A percentile compares a stretch with the other conserved stretches of the same genome.
Conservation (phyloP, 495 filamentous ascomycete species). For the Lasiosphaeria hispida region DNA sequence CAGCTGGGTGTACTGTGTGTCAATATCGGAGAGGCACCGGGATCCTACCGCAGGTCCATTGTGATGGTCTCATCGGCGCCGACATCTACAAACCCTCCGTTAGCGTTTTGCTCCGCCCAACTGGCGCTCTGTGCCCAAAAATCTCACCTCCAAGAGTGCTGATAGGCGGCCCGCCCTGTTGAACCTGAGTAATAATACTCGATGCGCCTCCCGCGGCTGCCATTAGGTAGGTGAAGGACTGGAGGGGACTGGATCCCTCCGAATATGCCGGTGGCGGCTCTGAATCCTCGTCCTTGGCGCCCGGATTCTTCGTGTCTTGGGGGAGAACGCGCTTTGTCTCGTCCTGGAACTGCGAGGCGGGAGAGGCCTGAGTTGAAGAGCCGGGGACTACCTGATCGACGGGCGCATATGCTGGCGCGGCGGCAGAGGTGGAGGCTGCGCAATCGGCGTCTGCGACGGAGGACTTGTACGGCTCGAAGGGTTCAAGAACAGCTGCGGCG, state of each 20-base stretch:
- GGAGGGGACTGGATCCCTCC: constrained; percentile 88
- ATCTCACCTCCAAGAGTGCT: constrained; percentile 81
- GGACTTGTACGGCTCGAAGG: constrained; percentile 42
- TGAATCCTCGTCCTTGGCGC: constrained; percentile 68
- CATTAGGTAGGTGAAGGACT: constrained; percentile 96
- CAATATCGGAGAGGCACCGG: not conserved
- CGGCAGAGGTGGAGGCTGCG: constrained; percentile 47
- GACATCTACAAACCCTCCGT: constrained; percentile 55
- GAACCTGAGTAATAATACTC: constrained; percentile 98
- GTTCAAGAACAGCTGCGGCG: constrained; percentile 37
- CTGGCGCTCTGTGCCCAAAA: constrained; percentile 1
- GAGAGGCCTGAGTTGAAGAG: constrained; percentile 35
- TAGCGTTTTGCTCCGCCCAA: constrained; percentile 7
- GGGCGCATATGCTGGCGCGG: constrained; percentile 58
- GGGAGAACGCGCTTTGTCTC: constrained; percentile 84
- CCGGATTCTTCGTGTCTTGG: constrained; percentile 70
- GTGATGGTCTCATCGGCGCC: constrained; percentile 93
- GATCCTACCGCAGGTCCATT: constrained; percentile 80
- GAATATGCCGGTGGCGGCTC: constrained; percentile 96
- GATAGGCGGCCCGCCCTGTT: constrained; percentile 84
- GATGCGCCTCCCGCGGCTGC: constrained; percentile 92
- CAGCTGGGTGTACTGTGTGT: constrained; percentile 23
- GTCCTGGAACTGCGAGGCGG: constrained; percentile 38
- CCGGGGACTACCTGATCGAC: constrained; percentile 41
- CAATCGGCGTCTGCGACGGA: constrained; percentile 25